A percentile compares a stretch with the other conserved stretches of the same genome.
These are phyloP conservation scores for Dichomitus squalens DNA, from an alignment of 1,284 basidiomycete genomes.

Conservation along the genomic window DNA sequence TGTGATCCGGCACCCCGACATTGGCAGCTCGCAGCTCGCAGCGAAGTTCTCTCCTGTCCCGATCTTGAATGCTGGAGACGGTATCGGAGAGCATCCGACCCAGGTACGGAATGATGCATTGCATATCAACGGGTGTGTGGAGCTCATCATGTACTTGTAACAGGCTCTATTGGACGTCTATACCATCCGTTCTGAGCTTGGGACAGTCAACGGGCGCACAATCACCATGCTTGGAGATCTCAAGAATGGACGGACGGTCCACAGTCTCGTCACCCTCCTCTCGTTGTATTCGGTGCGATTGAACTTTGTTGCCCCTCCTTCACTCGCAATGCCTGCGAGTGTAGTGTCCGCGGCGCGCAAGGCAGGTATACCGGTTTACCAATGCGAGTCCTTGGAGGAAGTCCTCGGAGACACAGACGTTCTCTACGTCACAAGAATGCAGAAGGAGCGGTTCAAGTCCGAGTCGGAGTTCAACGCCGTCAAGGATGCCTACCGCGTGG, in stretches of 20 bases:
- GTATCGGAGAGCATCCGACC: slow-evolving; percentile 96
- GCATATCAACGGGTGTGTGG: not conserved
- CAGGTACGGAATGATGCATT: slow-evolving; percentile 58
- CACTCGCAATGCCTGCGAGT: slow-evolving; percentile 89
- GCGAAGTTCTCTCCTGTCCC: slow-evolving; percentile 97
- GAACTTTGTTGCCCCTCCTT: slow-evolving; percentile 93
- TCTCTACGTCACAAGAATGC: slow-evolving; percentile 94
- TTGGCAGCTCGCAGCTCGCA: slow-evolving; percentile 89
- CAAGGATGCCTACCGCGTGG: slow-evolving; percentile 92
- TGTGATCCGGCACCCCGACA: slow-evolving; percentile 92
- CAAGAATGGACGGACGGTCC: slow-evolving; percentile 98
- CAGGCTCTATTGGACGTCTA: slow-evolving; percentile 93
- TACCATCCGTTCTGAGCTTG: slow-evolving; percentile 97
- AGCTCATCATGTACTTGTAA: not conserved
- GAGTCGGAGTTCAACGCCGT: slow-evolving; percentile 88
- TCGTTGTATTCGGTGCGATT: slow-evolving; percentile 93
- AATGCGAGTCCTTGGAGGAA: slow-evolving; percentile 87
- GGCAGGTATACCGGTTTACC: slow-evolving; percentile 78
- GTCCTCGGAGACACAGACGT: slow-evolving; percentile 95
- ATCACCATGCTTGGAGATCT: slow-evolving; percentile 96
- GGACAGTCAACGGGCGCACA: slow-evolving; percentile 95
- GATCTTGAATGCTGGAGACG: slow-evolving; percentile 96
- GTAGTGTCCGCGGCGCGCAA: slow-evolving; percentile 85
- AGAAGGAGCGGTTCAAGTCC: slow-evolving; percentile 91
- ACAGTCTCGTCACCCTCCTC: slow-evolving; percentile 92